Conservation (phyloP, 2,329 filamentous ascomycete species). For the Trichoderma aggressivum region DNA sequence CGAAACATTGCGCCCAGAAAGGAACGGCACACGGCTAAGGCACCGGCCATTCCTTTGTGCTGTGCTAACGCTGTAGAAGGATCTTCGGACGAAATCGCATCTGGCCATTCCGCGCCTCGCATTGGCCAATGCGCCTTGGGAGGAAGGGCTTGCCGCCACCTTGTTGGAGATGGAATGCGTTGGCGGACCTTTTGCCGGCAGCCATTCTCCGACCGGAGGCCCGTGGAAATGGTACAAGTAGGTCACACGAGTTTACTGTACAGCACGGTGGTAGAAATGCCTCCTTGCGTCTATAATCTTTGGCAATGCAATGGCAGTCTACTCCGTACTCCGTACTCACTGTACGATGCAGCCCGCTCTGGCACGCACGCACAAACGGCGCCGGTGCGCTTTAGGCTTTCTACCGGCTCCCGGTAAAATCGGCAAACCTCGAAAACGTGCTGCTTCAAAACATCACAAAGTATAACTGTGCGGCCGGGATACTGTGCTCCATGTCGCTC, state of each 20-base stretch:
- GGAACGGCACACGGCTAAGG: constrained; percentile 9
- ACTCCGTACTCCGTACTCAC: neutral
- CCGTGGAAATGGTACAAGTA: neutral
- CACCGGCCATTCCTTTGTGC: constrained; percentile 9
- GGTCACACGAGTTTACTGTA: neutral
- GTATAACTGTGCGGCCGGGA: neutral
- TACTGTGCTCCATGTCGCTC: neutral
- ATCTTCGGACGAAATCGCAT: constrained; percentile 18
- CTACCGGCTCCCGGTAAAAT: neutral
- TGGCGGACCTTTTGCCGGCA: constrained; percentile 8
- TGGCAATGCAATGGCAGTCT: neutral
- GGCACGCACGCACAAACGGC: neutral
- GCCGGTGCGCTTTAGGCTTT: constrained; percentile 5
- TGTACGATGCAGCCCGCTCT: neutral
- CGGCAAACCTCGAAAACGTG: neutral
- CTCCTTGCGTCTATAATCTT: neutral
- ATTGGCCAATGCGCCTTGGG: constrained; percentile 7
- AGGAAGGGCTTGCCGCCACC: constrained; percentile 10
- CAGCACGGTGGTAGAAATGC: neutral
- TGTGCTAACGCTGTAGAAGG: neutral
- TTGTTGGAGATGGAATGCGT: neutral
- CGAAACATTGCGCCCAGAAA: constrained; percentile 15
- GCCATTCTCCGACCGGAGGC: neutral
- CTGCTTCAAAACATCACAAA: neutral
- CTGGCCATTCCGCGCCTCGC: neutral